These are phyloP conservation scores for Borovskyia barvae DNA, from an alignment of 208 protist genomes.

Conservation along the genomic window DNA sequence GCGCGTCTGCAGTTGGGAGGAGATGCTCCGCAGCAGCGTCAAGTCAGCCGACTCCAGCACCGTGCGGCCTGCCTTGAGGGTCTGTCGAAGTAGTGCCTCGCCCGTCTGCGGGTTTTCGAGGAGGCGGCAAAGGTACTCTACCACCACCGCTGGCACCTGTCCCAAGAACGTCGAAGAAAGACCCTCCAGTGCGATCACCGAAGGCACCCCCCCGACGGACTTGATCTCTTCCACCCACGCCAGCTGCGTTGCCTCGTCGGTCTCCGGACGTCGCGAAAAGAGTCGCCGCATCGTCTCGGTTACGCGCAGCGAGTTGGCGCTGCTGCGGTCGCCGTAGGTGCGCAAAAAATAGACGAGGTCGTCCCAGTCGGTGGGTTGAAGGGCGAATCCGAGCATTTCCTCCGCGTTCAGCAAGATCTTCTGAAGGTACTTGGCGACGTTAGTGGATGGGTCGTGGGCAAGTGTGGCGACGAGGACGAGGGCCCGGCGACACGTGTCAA, in stretches of 20 bases:
- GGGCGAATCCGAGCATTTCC: constrained; percentile 38
- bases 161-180: constrained; percentile 60
- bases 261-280: constrained; percentile 42
- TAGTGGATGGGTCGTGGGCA: constrained; percentile 29
- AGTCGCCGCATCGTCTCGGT: constrained; percentile 58
- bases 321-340: constrained; percentile 55
- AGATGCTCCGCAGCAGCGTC: constrained; percentile 52
- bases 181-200: constrained; percentile 56
- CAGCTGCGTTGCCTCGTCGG: constrained; percentile 52
- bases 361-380: constrained; percentile 71
- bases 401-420: constrained; percentile 31
- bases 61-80: constrained; percentile 69
- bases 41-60: constrained; percentile 62
- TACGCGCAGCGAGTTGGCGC: constrained; percentile 58
- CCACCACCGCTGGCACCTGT: constrained; percentile 45
- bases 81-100: constrained; percentile 60
- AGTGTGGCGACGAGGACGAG: constrained; percentile 75
- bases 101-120: constrained; percentile 58
- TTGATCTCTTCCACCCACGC: constrained; percentile 63
- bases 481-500: constrained; percentile 70
- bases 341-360: constrained; percentile 79
- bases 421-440: constrained; percentile 39
- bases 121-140: constrained; percentile 71
- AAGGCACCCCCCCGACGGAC: constrained; percentile 54
- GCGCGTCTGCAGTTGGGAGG: constrained; percentile 63